Base-by-base conservation (phyloP, 257 asterid genomes). In the Jaltomata sinuosa region DNA sequence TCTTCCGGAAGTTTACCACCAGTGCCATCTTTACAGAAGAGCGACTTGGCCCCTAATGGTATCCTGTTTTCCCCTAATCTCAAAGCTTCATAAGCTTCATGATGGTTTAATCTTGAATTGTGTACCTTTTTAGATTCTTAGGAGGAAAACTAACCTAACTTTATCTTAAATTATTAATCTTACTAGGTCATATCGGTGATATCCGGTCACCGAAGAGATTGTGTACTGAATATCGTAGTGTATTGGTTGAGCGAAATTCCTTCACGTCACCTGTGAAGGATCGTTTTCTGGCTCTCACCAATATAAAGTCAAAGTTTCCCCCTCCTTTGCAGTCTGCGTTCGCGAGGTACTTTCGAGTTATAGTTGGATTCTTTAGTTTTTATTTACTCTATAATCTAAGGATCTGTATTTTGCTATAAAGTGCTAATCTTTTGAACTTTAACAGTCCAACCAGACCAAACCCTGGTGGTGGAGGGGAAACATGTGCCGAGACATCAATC, bases 391-490 rank as follows among this genome's bases (percentile, higher is more conserved):
- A 34, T 54, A 27, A 82, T 38, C 36, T 25, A 8, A 3, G 83
- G 32, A 4, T 31, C 21, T 40, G 12, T 64, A 62, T 49, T 9
- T 36, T 53, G 47, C 72, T 67, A 21, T 69, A 71, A 59, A 76
- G 53, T n/a, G 31, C 71, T 84, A 25, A 64, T 16, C 67, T 85
- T 54, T 79, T 59, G 59, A 74, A 86, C 76, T 86, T 84, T 21
- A 85, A 88, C 97, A 97, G 99, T 89, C 99, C 99, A 85, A 95
- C 98, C 80, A 93, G 99, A 86, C 98, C 95, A 59, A 92, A 85
- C 90, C 99, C 99, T 69, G 95, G 97, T 84, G 98, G 97, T 84
- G 98, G 97, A 85, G 99, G 99, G 84, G 99, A 97, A 91, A 95
- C 99, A 2, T 95, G 98, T 87, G 99, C 99, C 19, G 99, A 97